These are phyloP conservation scores for Cenchrus purpureus DNA, from an alignment of 176 grass and related monocot genomes.

Conservation along the genomic window DNA sequence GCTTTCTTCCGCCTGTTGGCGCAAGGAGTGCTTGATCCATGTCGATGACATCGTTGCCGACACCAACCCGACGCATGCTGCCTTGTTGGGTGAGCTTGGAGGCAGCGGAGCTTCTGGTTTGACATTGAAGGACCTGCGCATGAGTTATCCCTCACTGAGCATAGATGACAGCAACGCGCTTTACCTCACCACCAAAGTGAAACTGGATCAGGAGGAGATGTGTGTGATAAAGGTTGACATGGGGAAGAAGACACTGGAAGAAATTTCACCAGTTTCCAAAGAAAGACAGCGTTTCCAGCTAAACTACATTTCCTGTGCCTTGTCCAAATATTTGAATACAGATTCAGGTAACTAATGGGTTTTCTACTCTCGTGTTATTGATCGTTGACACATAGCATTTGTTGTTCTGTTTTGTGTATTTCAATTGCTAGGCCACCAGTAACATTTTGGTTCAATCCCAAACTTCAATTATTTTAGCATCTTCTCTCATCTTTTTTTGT, in stretches of 20 bases:
- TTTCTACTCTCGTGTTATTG: neutral
- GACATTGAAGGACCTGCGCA: neutral
- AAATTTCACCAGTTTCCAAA: neutral
- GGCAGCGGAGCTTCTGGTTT: neutral
- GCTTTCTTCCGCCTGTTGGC: neutral
- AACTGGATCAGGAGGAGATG: neutral
- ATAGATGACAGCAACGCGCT: neutral
- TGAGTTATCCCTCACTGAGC: neutral
- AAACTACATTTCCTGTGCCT: neutral
- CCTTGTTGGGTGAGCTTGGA: neutral
- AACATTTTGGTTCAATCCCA: neutral
- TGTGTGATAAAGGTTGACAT: neutral
- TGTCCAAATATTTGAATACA: conserved; percentile 6
- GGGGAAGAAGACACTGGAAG: neutral
- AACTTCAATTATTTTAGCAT: too few species aligned
- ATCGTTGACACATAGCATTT: neutral
- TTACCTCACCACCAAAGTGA: neutral
- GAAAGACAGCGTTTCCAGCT: neutral
- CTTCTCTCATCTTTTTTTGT: too few species aligned
- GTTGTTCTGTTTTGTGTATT: neutral
- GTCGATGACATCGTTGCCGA: neutral
- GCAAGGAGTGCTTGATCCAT: neutral
- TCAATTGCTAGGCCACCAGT: neutral
- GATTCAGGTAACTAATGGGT: neutral
- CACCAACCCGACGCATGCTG: neutral